These are phyloP conservation scores for Hibiscus trionum DNA, from an alignment of 345 rosid genomes.

Conservation along the genomic window DNA sequence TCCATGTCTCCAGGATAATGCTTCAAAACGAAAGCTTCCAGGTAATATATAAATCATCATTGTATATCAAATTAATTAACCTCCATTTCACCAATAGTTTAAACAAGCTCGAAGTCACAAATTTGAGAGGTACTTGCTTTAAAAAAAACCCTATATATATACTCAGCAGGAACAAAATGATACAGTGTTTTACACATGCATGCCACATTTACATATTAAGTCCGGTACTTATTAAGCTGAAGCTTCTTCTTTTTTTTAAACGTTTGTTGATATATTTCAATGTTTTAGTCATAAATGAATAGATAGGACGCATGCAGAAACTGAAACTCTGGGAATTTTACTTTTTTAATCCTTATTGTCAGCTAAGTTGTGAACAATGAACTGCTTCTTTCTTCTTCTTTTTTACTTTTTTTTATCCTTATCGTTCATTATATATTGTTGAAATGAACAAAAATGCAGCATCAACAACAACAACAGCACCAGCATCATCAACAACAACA, in stretches of 20 bases:
- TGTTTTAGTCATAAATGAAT: no score
- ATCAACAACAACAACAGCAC: not conserved
- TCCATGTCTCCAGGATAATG: conserved; percentile 64
- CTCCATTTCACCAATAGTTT: not conserved
- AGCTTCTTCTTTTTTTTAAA: not conserved
- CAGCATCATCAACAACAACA: not conserved
- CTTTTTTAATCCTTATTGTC: no score
- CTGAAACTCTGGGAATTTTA: no score
- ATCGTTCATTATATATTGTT: no score
- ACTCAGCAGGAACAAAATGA: not conserved
- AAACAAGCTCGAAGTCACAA: not conserved
- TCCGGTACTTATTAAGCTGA: not conserved
- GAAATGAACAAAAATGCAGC: not conserved
- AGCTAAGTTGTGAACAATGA: no score
- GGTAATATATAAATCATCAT: conserved; percentile 30
- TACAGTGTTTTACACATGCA: conserved; percentile 6
- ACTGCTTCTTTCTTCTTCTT: no score
- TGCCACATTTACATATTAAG: conserved; percentile 14
- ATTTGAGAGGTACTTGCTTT: not conserved
- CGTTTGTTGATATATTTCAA: not conserved
- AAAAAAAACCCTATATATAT: not conserved
- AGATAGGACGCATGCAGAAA: no score
- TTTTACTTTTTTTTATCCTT: no score
- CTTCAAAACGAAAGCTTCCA: conserved; percentile 76
- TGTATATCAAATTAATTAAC: not conserved